Evolutionary conservation across 305 asterid species (phyloP).

Genomic region (Fraxinus baroniana): DNA sequence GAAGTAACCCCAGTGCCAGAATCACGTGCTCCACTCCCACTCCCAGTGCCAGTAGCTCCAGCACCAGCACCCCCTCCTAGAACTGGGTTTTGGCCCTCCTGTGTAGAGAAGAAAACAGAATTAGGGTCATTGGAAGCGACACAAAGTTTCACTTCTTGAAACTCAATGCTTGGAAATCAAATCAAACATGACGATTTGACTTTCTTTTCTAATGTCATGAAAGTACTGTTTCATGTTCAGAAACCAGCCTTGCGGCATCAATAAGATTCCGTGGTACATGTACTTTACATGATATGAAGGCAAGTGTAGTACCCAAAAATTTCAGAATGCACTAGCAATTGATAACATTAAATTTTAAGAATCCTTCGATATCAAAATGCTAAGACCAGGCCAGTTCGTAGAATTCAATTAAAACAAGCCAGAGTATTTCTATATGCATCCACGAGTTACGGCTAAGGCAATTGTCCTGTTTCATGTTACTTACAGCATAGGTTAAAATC

Average conservation of each 20-base stretch:
- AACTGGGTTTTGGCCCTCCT: constrained; percentile 55
- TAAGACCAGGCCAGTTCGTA: background rate
- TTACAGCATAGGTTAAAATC: background rate
- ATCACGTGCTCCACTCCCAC: constrained; percentile 23
- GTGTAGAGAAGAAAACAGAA: constrained; percentile 18
- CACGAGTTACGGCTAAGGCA: background rate
- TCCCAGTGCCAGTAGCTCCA: constrained; percentile 28
- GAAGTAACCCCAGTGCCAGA: constrained; percentile 40
- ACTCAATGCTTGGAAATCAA: background rate
- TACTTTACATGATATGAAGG: background rate
- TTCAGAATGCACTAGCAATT: background rate
- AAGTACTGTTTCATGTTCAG: background rate
- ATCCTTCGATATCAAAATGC: background rate
- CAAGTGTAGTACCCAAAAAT: background rate
- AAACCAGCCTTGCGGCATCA: background rate
- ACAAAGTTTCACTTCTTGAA: background rate
- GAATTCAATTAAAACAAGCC: constrained; percentile 5
- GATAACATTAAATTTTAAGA: background rate
- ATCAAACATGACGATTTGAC: background rate
- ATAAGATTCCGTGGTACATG: background rate
- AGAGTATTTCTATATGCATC: constrained; percentile 3
- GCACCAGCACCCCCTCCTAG: constrained; percentile 46
- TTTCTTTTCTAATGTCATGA: background rate
- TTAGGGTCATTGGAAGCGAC: background rate
- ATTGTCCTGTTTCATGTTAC: background rate